Evolutionary conservation across 192 early-diverging fungal genomes (phyloP), one percentile per base, ranked within the genome.

Genomic region (Backusella tuberculispora): DNA sequence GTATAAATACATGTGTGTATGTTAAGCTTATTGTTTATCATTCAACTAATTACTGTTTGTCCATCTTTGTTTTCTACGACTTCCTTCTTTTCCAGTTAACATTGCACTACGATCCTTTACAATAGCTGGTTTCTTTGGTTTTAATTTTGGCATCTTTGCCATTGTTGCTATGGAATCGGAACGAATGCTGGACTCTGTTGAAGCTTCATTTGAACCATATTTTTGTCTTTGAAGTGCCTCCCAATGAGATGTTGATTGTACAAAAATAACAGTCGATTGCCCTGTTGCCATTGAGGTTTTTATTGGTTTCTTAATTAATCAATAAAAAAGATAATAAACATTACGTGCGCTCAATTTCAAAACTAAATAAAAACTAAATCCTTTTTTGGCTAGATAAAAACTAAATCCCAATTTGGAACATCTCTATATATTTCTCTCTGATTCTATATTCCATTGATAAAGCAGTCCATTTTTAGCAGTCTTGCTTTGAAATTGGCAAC

Each of bases 21-120:
- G 29, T 34, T 34, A 34, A 1, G 21, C 6, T 63, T 29, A 19
- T 13, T 63, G 29, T 6, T 29, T 34, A 10, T 63, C 9, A 34
- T 2, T n/a, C 17, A 38, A 5, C 38, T 69, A 74, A 84, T 86
- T 85, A 85, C 87, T 86, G 72, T 88, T 88, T 71, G 84, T 81
- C 71, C 82, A 80, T 74, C 87, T 79, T 46, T 88, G 80, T 7
- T 84, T 72, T 17, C 85, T 74, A 69, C 84, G 72, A 50, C 81
- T 84, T 24, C 84, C 85, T 47, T 85, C 84, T 21, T 76, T 82
- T 19, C 87, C 87, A 63, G 71, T 70, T 21, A 86, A 77, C 42
- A 79, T 79, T 41, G 83, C 56, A 12, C 83, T 75, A n/a, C 77
- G 85, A 43, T 85, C 84, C 26, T 83, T 72, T 37, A 83, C 81